Base-by-base conservation (phyloP, 139 green algal genomes). In the Picochlorum costavermella region DNA sequence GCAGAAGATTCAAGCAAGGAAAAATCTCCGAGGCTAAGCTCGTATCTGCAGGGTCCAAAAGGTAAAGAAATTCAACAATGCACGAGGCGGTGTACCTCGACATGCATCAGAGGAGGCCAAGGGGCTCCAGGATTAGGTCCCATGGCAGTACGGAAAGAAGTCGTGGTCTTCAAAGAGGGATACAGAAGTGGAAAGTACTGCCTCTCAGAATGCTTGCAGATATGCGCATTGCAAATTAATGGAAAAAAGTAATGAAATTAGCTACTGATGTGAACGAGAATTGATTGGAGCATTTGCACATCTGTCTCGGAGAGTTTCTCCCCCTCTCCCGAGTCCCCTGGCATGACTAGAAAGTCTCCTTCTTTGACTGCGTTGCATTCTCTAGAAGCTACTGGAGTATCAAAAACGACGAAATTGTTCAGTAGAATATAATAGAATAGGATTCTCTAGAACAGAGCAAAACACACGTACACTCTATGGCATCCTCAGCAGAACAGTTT, bases 81-180 rank as follows among this genome's bases (percentile, higher is more conserved):
- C 69, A 81, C 75, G 0, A 62, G 75, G 14, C 87, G 85, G 58
- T 90, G 84, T 25, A 67, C 89, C n/a, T 71, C 84, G 4, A 88
- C 84, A 0, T 90, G 84, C 73, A 75, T 80, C 12, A 68, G 83
- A 2, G 83, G 83, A 6, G 84, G 83, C 1, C 37, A 71, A 83
- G 82, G 84, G 6, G 69, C 83, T 1, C 84, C 84, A 2, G 84
- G 84, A 0, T 65, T 90, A 37, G 84, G 84, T 0, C 84, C 81
- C 8, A 67, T 90, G 10, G 63, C 50, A 2, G 1, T 85, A 37
- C 66, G 84, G 2, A 78, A 63, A 44, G 84, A 89, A 49, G 56
- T 75, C 0, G 65, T 86, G 5, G 83, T 90, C 4, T 90, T 90
- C 71, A 88, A 90, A 46, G 75, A 86, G 45, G 78, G 70, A 12